A percentile compares a stretch with the other conserved stretches of the same genome.
Evolutionary conservation across 2,329 filamentous ascomycete species (phyloP).

Genomic region (Myotisia sp.): DNA sequence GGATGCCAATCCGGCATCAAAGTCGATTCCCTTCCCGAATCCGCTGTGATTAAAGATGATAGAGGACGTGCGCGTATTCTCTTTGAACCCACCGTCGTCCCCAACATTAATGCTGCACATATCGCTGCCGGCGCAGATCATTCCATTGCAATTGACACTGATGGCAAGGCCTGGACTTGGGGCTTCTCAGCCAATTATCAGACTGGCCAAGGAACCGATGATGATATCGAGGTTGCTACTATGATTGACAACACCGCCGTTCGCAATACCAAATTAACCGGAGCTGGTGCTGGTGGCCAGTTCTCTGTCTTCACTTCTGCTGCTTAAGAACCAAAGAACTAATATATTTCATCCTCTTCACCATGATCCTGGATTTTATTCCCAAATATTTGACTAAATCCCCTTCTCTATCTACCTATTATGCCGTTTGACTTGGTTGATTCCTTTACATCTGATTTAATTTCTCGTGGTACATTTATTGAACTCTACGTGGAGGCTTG

Average conservation of each 20-base stretch:
- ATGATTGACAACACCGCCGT: conserved; percentile 74
- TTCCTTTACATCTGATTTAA: too few relatives aligned
- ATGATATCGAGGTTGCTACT: conserved; percentile 65
- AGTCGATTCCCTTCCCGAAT: conserved; percentile 39
- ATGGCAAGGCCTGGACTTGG: conserved; percentile 63
- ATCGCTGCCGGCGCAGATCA: conserved; percentile 58
- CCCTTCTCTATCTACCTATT: too few relatives aligned
- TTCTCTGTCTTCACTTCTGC: conserved; percentile 33
- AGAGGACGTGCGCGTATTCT: conserved; percentile 56
- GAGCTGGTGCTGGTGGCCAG: conserved; percentile 77
- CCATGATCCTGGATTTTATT: too few relatives aligned
- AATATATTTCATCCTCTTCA: background rate
- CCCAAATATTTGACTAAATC: too few relatives aligned
- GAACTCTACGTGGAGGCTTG: too few relatives aligned
- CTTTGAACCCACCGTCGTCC: conserved; percentile 48
- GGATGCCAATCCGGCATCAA: conserved; percentile 48
- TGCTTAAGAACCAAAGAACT: background rate
- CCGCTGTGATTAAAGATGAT: conserved; percentile 50
- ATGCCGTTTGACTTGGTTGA: too few relatives aligned
- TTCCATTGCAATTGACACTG: conserved; percentile 53
- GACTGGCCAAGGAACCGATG: conserved; percentile 61
- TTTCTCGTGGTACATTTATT: too few relatives aligned
- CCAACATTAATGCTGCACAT: conserved; percentile 42
- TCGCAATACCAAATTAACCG: conserved; percentile 57
- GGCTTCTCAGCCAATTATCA: conserved; percentile 71